These are phyloP conservation scores for Panicum hallii DNA, from an alignment of 202 grass and related monocot species.

Conservation along the genomic window DNA sequence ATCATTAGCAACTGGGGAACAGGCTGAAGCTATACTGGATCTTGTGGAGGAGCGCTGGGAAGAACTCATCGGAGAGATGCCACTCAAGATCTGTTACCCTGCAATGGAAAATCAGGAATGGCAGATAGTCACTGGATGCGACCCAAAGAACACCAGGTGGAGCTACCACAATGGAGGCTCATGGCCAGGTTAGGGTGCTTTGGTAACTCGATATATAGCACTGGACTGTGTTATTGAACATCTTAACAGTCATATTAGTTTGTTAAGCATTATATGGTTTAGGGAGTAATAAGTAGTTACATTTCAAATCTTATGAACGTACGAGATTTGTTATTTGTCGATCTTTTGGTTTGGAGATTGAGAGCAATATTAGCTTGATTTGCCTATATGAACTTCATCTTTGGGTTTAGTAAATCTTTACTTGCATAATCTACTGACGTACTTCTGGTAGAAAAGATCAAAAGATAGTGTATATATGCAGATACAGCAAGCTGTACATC, in stretches of 20 bases:
- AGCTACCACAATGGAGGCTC: slow-evolving; percentile 74
- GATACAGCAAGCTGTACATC: not conserved
- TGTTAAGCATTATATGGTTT: not conserved
- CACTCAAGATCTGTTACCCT: slow-evolving; percentile 68
- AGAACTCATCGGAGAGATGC: slow-evolving; percentile 72
- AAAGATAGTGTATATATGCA: not conserved
- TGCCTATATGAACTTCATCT: not conserved
- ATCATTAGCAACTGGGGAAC: slow-evolving; percentile 51
- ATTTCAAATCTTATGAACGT: not conserved
- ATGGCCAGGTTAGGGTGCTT: slow-evolving; percentile 59
- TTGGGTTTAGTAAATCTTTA: not conserved
- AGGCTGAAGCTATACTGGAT: slow-evolving; percentile 65
- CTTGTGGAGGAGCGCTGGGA: slow-evolving; percentile 65
- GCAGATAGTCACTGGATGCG: slow-evolving; percentile 63
- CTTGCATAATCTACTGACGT: too few species aligned
- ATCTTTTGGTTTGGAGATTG: not conserved
- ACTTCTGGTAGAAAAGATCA: not conserved
- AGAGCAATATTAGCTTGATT: not conserved
- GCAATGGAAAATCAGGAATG: slow-evolving; percentile 72
- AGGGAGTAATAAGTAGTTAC: not conserved
- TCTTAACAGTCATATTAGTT: not conserved
- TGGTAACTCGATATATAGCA: not conserved
- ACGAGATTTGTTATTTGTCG: not conserved
- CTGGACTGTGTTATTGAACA: not conserved
- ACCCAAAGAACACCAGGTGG: slow-evolving; percentile 72